Evolutionary conservation across 768 basidiomycete species (phyloP).

Genomic region (Rhizopogon sp.): DNA sequence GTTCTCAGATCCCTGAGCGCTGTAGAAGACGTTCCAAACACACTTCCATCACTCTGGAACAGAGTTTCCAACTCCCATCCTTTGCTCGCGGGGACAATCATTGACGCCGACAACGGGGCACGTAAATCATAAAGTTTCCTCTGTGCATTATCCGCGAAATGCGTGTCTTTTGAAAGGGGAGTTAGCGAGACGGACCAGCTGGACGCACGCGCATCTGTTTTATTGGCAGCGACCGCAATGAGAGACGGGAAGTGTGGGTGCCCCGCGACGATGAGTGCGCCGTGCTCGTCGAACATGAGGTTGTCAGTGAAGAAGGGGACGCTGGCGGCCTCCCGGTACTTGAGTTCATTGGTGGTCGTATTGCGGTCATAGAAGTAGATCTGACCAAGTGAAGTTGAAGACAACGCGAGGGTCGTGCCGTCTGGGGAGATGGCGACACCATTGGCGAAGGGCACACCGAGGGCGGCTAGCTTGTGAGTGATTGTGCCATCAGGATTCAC

Average conservation of each 20-base stretch:
- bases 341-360: constrained; percentile 38
- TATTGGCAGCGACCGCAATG: constrained; percentile 37
- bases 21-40: constrained; percentile 51
- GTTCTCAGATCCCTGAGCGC: constrained; percentile 45
- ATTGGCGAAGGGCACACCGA: constrained; percentile 62
- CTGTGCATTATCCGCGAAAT: not conserved
- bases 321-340: constrained; percentile 30
- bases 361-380: constrained; percentile 52
- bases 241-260: constrained; percentile 62
- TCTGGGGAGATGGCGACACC: constrained; percentile 57
- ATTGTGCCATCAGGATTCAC: constrained; percentile 30
- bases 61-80: constrained; percentile 50
- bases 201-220: constrained; percentile 34
- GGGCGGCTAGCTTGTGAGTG: constrained; percentile 34
- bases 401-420: constrained; percentile 49
- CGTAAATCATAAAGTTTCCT: constrained; percentile 31
- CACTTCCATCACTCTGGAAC: constrained; percentile 71
- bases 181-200: constrained; percentile 57
- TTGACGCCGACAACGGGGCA: constrained; percentile 45
- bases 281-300: constrained; percentile 44
- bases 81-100: constrained; percentile 31
- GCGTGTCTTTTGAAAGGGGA: constrained; percentile 9
- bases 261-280: constrained; percentile 52
- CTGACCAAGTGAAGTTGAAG: constrained; percentile 43
- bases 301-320: constrained; percentile 66